Evolutionary conservation across 2,329 filamentous ascomycete species (phyloP).

Genomic region (Botrytis galanthina): DNA sequence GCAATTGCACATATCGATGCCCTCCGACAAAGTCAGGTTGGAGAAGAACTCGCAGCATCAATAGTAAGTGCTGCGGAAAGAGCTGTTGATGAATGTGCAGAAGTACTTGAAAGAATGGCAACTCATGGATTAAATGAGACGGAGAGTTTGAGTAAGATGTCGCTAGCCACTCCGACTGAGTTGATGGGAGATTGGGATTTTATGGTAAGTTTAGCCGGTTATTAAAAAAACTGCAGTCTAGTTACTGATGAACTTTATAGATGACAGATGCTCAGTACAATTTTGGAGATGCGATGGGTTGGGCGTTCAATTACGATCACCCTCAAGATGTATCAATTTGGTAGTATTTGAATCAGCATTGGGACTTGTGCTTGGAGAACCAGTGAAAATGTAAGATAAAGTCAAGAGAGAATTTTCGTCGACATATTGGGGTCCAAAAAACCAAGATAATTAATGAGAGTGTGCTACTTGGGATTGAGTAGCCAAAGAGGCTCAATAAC

Average conservation of each 20-base stretch:
- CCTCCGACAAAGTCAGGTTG: constrained; percentile 40
- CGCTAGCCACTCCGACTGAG: constrained; percentile 33
- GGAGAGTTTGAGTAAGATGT: constrained; percentile 27
- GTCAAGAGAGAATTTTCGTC: neutral
- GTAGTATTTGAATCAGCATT: neutral
- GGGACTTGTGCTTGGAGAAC: neutral
- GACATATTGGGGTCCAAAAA: neutral
- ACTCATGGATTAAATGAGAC: constrained; percentile 24
- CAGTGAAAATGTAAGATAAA: neutral
- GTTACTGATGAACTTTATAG: constrained; percentile 27
- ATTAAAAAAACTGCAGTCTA: neutral
- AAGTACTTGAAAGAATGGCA: constrained; percentile 39
- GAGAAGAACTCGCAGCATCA: constrained; percentile 38
- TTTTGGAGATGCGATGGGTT: constrained; percentile 27
- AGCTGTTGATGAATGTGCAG: constrained; percentile 38
- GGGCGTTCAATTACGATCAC: constrained; percentile 27
- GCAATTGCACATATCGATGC: constrained; percentile 46
- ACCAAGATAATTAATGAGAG: neutral
- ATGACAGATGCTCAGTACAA: constrained; percentile 38
- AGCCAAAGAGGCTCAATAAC: neutral
- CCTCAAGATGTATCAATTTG: constrained; percentile 21
- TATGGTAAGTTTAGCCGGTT: constrained; percentile 39
- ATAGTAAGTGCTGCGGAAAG: constrained; percentile 44
- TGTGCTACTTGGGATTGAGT: neutral
- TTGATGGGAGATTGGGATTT: constrained; percentile 45